Percentiles rank a stretch among this genome's conserved stretches.
These are phyloP conservation scores for Penicillium mononematosum DNA, from an alignment of 495 filamentous ascomycete species.

Conservation along the genomic window DNA sequence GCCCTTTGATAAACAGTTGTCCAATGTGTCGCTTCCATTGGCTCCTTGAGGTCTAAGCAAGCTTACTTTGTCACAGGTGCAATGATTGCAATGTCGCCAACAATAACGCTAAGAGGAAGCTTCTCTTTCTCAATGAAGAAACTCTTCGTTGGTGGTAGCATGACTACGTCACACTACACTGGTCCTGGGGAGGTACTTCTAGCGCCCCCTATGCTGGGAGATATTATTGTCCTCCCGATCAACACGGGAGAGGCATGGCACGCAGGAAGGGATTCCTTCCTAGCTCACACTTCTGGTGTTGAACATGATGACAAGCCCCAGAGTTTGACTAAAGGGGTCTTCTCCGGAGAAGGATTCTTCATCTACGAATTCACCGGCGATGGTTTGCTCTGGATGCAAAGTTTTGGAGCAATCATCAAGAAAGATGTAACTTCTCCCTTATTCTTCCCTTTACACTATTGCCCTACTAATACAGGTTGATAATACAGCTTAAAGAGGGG, in stretches of 20 bases:
- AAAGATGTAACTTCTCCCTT: conserved; percentile 71
- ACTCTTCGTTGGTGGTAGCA: conserved; percentile 74
- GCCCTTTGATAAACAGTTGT: too few relatives aligned
- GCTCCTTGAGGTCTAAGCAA: too few relatives aligned
- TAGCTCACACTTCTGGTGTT: conserved; percentile 75
- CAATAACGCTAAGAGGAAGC: conserved; percentile 75
- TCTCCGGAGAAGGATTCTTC: conserved; percentile 90
- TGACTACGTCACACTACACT: conserved; percentile 77
- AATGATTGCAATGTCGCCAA: conserved; percentile 95
- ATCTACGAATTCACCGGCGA: conserved; percentile 80
- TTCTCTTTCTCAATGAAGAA: conserved; percentile 86
- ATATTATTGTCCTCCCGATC: conserved; percentile 78
- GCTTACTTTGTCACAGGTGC: conserved; percentile 40
- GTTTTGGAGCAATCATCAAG: conserved; percentile 90
- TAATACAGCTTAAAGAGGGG: conserved; percentile 60
- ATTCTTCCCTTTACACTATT: not conserved
- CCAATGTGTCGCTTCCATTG: too few relatives aligned
- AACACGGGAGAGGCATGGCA: conserved; percentile 67
- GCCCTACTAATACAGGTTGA: not conserved
- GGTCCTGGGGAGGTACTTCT: conserved; percentile 90
- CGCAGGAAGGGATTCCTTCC: conserved; percentile 76
- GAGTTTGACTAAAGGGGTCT: conserved; percentile 85
- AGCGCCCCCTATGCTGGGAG: conserved; percentile 75
- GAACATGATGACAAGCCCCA: conserved; percentile 83
- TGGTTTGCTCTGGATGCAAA: conserved; percentile 83